Conservation (phyloP, 768 basidiomycete genomes). For the Lactifluus volemus region DNA sequence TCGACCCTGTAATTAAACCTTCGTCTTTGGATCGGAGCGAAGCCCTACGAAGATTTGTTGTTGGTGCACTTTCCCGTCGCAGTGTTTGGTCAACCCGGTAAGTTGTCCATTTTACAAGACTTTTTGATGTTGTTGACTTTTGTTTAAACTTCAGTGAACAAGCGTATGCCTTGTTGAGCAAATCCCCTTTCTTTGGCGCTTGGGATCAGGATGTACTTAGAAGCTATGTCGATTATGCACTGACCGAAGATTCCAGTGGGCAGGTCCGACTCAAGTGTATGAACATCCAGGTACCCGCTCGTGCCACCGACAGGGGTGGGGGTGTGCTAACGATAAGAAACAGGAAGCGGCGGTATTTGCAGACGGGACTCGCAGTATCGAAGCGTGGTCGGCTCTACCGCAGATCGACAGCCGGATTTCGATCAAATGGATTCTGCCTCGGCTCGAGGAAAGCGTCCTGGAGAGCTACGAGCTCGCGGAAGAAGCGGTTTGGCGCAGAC, state of each 20-base stretch:
- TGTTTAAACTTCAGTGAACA: slow-evolving; percentile 39
- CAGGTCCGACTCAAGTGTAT: slow-evolving; percentile 56
- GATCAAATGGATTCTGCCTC: slow-evolving; percentile 50
- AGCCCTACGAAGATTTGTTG: slow-evolving; percentile 14
- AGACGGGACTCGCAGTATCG: slow-evolving; percentile 31
- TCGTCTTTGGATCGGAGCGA: neutral
- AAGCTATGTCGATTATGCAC: slow-evolving; percentile 51
- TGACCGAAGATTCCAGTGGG: slow-evolving; percentile 33
- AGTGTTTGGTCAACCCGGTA: slow-evolving; percentile 57
- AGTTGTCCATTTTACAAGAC: slow-evolving; percentile 6
- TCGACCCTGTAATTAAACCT: slow-evolving; percentile 66
- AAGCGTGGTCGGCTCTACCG: slow-evolving; percentile 31
- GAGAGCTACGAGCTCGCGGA: slow-evolving; percentile 12
- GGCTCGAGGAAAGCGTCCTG: slow-evolving; percentile 23
- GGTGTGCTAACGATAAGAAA: neutral
- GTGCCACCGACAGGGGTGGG: neutral
- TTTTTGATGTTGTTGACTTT: neutral
- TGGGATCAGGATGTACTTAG: slow-evolving; percentile 62
- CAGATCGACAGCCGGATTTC: slow-evolving; percentile 41
- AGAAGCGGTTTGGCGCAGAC: slow-evolving; percentile 27
- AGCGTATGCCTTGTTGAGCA: slow-evolving; percentile 40
- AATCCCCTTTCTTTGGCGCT: slow-evolving; percentile 54
- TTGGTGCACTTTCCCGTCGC: slow-evolving; percentile 49
- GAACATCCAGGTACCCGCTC: slow-evolving; percentile 35
- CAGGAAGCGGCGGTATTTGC: slow-evolving; percentile 54